Evolutionary conservation across 257 asterid genomes (phyloP).

Genomic region (Nicotiana obtusifolia): DNA sequence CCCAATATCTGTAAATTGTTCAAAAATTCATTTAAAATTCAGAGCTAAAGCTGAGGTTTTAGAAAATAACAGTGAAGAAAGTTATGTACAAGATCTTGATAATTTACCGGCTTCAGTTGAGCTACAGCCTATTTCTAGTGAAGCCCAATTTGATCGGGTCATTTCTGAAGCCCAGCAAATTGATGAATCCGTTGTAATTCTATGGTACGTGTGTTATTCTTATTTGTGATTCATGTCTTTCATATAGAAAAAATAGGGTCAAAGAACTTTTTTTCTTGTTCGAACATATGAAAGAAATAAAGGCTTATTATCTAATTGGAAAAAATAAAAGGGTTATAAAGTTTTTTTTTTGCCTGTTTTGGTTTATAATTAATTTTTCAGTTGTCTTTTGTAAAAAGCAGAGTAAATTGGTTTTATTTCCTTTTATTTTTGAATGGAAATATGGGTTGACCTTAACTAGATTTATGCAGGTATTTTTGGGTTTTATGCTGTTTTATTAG

Average conservation of each 20-base stretch:
- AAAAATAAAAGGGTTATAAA: not conserved
- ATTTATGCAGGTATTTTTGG: too few species aligned
- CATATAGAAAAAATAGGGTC: not conserved
- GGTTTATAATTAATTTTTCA: too few species aligned
- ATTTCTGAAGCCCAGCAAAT: not conserved
- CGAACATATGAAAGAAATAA: not conserved
- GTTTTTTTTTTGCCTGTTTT: not conserved
- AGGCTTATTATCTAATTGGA: not conserved
- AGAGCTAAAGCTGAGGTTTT: not conserved
- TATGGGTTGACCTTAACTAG: too few species aligned
- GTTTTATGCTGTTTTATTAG: too few species aligned
- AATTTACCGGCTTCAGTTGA: conserved; percentile 45
- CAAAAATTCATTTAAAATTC: not conserved
- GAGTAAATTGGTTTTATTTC: too few species aligned
- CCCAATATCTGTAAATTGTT: not conserved
- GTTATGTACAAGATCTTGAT: not conserved
- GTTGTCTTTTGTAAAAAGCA: too few species aligned
- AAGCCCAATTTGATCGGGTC: conserved; percentile 42
- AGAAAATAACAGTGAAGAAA: not conserved
- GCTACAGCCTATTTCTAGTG: conserved; percentile 51
- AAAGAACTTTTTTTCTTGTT: not conserved
- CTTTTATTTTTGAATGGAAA: too few species aligned
- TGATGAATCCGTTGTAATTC: conserved; percentile 48
- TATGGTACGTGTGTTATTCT: conserved; percentile 7
- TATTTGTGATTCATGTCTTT: not conserved